These are phyloP conservation scores for Albifimbria verrucaria DNA, from an alignment of 2,329 filamentous ascomycete genomes.

Conservation along the genomic window DNA sequence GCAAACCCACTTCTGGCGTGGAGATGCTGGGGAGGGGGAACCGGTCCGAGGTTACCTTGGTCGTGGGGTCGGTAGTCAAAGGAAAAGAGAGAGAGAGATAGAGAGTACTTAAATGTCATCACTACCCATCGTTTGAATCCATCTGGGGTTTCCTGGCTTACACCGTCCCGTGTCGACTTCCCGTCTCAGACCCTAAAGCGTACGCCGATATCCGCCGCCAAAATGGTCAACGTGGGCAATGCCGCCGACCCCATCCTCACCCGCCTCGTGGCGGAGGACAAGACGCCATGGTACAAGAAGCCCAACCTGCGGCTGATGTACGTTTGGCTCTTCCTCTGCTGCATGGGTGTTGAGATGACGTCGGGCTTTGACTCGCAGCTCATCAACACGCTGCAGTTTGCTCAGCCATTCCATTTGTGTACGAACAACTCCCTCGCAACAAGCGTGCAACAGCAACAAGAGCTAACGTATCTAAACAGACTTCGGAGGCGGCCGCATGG, in stretches of 20 bases:
- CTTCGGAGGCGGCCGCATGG: slow-evolving; percentile 12
- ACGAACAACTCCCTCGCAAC: neutral
- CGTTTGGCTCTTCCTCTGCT: slow-evolving; percentile 48
- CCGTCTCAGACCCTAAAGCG: neutral
- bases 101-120: neutral
- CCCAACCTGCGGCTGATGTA: slow-evolving; percentile 50
- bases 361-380: slow-evolving; percentile 51
- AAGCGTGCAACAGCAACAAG: neutral
- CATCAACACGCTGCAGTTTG: slow-evolving; percentile 39
- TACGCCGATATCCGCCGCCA: neutral
- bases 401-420: slow-evolving; percentile 35
- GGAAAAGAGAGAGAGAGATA: neutral
- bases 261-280: slow-evolving; percentile 26
- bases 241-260: slow-evolving; percentile 26
- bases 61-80: too few relatives aligned
- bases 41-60: neutral
- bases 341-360: slow-evolving; percentile 55
- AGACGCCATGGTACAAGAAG: slow-evolving; percentile 49
- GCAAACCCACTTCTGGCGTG: neutral
- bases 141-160: neutral
- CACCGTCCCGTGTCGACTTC: neutral
- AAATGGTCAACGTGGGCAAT: slow-evolving; percentile 9
- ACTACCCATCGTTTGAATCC: neutral
- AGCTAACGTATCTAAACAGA: neutral
- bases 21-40: neutral